A percentile compares a stretch with the other conserved stretches of the same genome.
These are phyloP conservation scores for Barnettozyma californica DNA, from an alignment of 805 yeast genomes.

Conservation along the genomic window DNA sequence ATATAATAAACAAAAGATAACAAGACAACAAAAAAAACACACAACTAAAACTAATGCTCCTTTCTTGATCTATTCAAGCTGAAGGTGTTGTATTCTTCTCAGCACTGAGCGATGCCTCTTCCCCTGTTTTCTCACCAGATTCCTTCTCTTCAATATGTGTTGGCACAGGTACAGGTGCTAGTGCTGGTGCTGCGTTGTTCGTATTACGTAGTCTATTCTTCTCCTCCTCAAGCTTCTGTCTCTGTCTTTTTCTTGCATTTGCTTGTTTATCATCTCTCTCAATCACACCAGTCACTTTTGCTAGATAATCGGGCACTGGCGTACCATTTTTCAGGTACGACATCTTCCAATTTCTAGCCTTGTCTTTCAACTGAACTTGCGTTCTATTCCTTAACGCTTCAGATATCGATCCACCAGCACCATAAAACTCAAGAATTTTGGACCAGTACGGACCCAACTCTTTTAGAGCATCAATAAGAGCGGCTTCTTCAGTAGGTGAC, in stretches of 20 bases:
- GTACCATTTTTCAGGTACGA: constrained; percentile 69
- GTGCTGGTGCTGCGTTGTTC: background rate
- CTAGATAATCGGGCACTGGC: constrained; percentile 74
- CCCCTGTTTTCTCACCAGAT: background rate
- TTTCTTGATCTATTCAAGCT: background rate
- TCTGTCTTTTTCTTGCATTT: constrained; percentile 24
- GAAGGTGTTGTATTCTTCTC: background rate
- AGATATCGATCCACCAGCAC: constrained; percentile 84
- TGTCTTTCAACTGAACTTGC: constrained; percentile 91
- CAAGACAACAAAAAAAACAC: no score
- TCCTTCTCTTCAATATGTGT: background rate
- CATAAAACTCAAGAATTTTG: constrained; percentile 81
- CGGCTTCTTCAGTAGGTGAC: constrained; percentile 85
- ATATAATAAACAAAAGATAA: no score
- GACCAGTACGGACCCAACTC: constrained; percentile 91
- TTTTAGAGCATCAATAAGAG: constrained; percentile 74
- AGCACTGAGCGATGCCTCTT: no score
- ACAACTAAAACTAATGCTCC: no score
- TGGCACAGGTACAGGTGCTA: background rate
- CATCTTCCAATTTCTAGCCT: constrained; percentile 94
- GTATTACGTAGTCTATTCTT: background rate
- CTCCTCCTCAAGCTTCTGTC: constrained; percentile 11
- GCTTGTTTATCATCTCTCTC: constrained; percentile 47
- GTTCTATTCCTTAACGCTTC: constrained; percentile 84
- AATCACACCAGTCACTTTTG: constrained; percentile 82